Base-by-base conservation (phyloP, 371 early-diverging fungal genomes). In the Capillidium heterosporum region DNA sequence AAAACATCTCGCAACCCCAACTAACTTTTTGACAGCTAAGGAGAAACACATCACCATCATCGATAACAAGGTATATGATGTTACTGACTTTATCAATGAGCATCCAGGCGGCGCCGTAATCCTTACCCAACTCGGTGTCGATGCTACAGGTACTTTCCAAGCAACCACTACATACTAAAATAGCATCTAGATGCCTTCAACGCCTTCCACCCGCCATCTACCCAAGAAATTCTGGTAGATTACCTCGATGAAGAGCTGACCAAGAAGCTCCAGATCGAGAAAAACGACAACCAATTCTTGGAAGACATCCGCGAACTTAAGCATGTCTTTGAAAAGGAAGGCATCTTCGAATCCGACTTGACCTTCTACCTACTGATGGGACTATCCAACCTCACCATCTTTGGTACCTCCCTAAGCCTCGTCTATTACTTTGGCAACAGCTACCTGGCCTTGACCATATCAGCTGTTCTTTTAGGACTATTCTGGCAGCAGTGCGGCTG, bases 401-500 rank as follows among this genome's bases (percentile, higher is more conserved):
- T 71, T 59, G 71, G 52, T 15, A 57, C 69, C 0, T 77, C 83
- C 23, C 61, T 84, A 8, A 72, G 73, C 27, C 71, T 73, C 10
- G 46, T 72, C 23, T 57, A 59, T 46, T 59, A 52, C 39, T 50
- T 49, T 57, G 58, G 60, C 1, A 26, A 55, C 58, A 60, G 48
- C 58, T 23, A 65, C 15, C 13, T 61, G 1, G 78, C 71, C 39
- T 73, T 84, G 1, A 31, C 85, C 1, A 48, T 64, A 8, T 74
- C 85, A 1, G 85, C 78, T 17, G 26, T 71, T 23, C 52, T 84
- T 8, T 54, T 87, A 59, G 91, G 83, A 48, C 57, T 88, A 39
- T 85, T 85, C 57, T 90, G 82, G 82, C 88, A 90, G 61, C 89
- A 90, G 63, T 81, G 78, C 61, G 90, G 89, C 24, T 90, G 91